Base-by-base conservation (phyloP, 1,284 basidiomycete species). In the Trametes hirsuta region DNA sequence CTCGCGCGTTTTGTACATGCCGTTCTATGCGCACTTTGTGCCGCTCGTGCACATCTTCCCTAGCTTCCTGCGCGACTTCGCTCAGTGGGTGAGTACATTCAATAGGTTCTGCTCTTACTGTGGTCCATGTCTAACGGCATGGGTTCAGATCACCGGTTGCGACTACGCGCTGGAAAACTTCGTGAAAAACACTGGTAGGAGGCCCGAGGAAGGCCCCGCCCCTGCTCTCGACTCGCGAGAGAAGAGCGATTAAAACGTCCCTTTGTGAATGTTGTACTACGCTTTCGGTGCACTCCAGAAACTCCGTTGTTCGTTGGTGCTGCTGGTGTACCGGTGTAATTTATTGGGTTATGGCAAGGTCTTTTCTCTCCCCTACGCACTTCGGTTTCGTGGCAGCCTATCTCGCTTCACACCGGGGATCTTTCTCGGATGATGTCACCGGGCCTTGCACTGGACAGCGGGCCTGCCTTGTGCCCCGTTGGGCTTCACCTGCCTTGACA, bases 11-110 rank as follows among this genome's bases (percentile, higher is more conserved):
- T 83, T 96, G 56, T 77, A 84, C 65, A 67, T 94, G 67, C 95
- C 95, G 12, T 87, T 91, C 72, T 93, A 87, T 66, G 80, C 81
- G 9, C 78, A 90, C 68, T 83, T 87, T 40, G 76, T 80, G 30
- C 84, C 87, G 47, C 78, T 79, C 56, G 68, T 89, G 64, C 75
- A 74, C 53, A 69, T 86, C 53, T 72, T 90, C 60, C 91, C 91
- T 3, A 91, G 86, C 68, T 94, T 87, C 74, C 52, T 87, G 48
- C 79, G 86, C 55, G 91, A 94, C 71, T 76, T 90, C 49, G 79
- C 77, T 21, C 87, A 91, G 77, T 88, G 85, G 85, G 90, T 91
- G 68, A 70, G 82, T 71, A 40, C 11, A 56, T 36, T 36, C 40
- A 3, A n/a, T 49, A 25, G 41, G 46, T 6, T 24, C 22, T 35